A percentile compares a stretch with the other conserved stretches of the same genome.
Evolutionary conservation across 257 asterid genomes (phyloP).

Genomic region (Vinca minor): DNA sequence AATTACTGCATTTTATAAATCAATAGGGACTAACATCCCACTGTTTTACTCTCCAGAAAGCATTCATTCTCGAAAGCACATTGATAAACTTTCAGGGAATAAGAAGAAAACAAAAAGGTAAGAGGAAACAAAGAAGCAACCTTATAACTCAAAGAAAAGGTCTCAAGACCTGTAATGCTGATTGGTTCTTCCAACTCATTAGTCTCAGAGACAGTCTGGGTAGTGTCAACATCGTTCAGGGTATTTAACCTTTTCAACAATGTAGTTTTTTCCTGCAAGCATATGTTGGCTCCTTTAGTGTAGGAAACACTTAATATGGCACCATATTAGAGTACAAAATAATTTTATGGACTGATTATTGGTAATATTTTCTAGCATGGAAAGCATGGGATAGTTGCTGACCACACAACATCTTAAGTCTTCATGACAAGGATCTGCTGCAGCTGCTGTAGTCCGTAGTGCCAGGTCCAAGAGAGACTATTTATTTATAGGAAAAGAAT

Average conservation of each 20-base stretch:
- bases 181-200: constrained; percentile 71
- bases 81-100: background rate
- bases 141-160: constrained; percentile 84
- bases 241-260: constrained; percentile 80
- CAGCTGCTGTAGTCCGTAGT: constrained; percentile 89
- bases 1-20: too few species aligned
- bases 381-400: constrained; percentile 29
- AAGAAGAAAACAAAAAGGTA: constrained; percentile 8
- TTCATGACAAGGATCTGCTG: constrained; percentile 93
- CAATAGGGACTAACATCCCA: too few species aligned
- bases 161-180: constrained; percentile 88
- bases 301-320: constrained; percentile 1
- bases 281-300: constrained; percentile 8
- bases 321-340: background rate
- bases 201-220: constrained; percentile 46
- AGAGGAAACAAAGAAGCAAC: constrained; percentile 14
- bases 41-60: too few species aligned
- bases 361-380: background rate
- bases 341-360: background rate
- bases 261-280: constrained; percentile 68
- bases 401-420: constrained; percentile 95
- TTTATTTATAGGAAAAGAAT: constrained; percentile 18
- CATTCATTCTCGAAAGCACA: too few species aligned
- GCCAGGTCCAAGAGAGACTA: constrained; percentile 99
- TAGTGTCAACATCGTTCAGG: constrained; percentile 71